phyloP scores from a whole-genome alignment of 1,139 yeast genomes.

The Geotrichum fermentans region DNA sequence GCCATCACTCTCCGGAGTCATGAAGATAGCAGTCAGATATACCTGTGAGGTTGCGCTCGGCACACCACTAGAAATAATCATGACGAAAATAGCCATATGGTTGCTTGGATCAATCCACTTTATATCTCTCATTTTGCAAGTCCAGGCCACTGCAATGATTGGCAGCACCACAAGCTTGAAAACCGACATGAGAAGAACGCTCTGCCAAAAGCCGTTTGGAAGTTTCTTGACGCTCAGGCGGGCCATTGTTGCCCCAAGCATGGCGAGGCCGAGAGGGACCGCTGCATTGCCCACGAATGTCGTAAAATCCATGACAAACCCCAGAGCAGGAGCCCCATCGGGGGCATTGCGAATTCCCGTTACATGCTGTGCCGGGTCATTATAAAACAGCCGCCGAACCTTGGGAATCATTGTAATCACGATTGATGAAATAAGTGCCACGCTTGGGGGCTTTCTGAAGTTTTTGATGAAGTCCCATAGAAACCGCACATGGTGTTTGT shows the following conservation, averaged over 20 bases:
- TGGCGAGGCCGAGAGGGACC: slow-evolving; percentile 77
- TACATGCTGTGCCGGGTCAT: slow-evolving; percentile 41
- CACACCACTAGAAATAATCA: slow-evolving; percentile 69
- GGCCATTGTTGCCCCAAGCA: slow-evolving; percentile 83
- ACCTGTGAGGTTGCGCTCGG: slow-evolving; percentile 86
- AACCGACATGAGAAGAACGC: slow-evolving; percentile 44
- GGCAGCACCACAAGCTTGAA: slow-evolving; percentile 54
- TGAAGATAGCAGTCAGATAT: slow-evolving; percentile 77
- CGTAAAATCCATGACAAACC: slow-evolving; percentile 76
- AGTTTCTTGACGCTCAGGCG: slow-evolving; percentile 56
- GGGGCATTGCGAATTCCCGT: slow-evolving; percentile 63
- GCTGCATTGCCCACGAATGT: slow-evolving; percentile 79
- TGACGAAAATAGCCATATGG: slow-evolving; percentile 57
- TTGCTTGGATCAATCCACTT: slow-evolving; percentile 54
- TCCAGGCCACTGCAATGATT: slow-evolving; percentile 57
- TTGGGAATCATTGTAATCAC: slow-evolving; percentile 80
- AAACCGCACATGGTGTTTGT: slow-evolving; percentile 25
- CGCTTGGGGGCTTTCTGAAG: slow-evolving; percentile 64
- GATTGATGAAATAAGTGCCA: slow-evolving; percentile 58
- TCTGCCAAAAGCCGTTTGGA: slow-evolving; percentile 69
- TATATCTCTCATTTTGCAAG: slow-evolving; percentile 43
- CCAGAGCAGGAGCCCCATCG: slow-evolving; percentile 74
- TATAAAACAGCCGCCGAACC: slow-evolving; percentile 63
- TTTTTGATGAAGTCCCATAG: slow-evolving; percentile 47
- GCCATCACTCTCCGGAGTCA: slow-evolving; percentile 52